A percentile compares a stretch with the other conserved stretches of the same genome.
These are phyloP conservation scores for Hydnomerulius pinastri DNA, from an alignment of 768 basidiomycete genomes.

Conservation along the genomic window DNA sequence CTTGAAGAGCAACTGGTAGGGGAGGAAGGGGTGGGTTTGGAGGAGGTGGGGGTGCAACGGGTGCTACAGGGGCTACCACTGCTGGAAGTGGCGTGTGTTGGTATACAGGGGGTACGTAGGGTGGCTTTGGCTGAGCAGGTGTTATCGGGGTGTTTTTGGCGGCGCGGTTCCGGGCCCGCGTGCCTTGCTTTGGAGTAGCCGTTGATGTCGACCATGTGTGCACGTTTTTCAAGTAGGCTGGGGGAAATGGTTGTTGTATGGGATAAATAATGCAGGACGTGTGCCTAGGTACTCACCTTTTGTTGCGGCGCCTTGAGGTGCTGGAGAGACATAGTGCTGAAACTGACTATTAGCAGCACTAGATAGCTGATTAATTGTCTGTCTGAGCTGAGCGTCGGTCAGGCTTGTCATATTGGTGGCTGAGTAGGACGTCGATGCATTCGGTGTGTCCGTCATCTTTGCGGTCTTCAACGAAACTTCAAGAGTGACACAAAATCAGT, in stretches of 20 bases:
- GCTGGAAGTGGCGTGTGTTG: conserved; percentile 37
- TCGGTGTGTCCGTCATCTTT: conserved; percentile 31
- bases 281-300: conserved; percentile 24
- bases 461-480: background rate
- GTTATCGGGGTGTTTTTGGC: conserved; percentile 43
- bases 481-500: background rate
- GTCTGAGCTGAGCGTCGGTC: conserved; percentile 63
- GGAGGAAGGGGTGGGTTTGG: conserved; percentile 57
- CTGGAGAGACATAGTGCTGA: conserved; percentile 33
- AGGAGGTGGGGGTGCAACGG: conserved; percentile 31
- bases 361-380: conserved; percentile 58
- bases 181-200: conserved; percentile 44
- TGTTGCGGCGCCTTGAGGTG: conserved; percentile 29
- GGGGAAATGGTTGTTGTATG: conserved; percentile 33
- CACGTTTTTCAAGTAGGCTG: conserved; percentile 69
- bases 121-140: conserved; percentile 31
- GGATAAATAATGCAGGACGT: background rate
- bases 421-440: conserved; percentile 31
- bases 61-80: conserved; percentile 23
- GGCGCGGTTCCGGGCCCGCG: conserved; percentile 42
- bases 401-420: conserved; percentile 44
- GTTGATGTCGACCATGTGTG: conserved; percentile 67
- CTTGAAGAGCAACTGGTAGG: conserved; percentile 67
- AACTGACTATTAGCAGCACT: conserved; percentile 40
- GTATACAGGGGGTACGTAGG: conserved; percentile 40